Base-by-base conservation (phyloP, 805 yeast species). In the Barnettozyma pratensis region DNA sequence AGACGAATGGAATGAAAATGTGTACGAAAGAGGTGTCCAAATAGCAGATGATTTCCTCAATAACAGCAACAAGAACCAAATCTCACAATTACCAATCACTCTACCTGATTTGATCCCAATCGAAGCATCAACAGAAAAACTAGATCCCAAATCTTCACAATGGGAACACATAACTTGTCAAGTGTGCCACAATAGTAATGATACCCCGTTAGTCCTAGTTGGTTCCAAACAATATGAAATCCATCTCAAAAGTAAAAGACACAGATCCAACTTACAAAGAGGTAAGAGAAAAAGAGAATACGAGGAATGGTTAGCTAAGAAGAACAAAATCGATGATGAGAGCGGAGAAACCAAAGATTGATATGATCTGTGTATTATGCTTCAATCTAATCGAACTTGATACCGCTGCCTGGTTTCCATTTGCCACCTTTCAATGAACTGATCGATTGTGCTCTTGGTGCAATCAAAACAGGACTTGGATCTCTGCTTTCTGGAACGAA, bases 131-230 rank as follows among this genome's bases (percentile, higher is more conserved):
- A 29, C 35, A 3, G 6, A 14, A 5, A 7, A 14, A 37, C 49
- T 19, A 42, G 50, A 38, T 36, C 39, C 39, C 28, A 50, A 54
- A 32, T n/a, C 54, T 3, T 40, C 47, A 11, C 64, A 75, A 53
- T 87, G 95, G 94, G 73, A 77, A 45, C 95, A 88, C 53, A 77
- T 69, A 57, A 66, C 66, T 19, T 92, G 99, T 63, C 76, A 77
- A 1, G 64, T 73, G 1, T 92, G 99, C 62, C 66, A 64, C 6
- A 83, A 80, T 54, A 68, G 71, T 35, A 71, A 73, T 4, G 80
- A 81, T 1, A 72, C 79, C 3, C 73, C 77, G 1, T 63, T 85
- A 11, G 73, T 89, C 0, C 76, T 85, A 1, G 80, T 94, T 7
- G 97, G 97, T 0, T 81, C 77, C 44, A 77, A 79, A 1, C 84